Evolutionary conservation across 768 basidiomycete species (phyloP), one percentile per base, ranked within the genome.

Genomic region (Hypsizygus marmoreus): DNA sequence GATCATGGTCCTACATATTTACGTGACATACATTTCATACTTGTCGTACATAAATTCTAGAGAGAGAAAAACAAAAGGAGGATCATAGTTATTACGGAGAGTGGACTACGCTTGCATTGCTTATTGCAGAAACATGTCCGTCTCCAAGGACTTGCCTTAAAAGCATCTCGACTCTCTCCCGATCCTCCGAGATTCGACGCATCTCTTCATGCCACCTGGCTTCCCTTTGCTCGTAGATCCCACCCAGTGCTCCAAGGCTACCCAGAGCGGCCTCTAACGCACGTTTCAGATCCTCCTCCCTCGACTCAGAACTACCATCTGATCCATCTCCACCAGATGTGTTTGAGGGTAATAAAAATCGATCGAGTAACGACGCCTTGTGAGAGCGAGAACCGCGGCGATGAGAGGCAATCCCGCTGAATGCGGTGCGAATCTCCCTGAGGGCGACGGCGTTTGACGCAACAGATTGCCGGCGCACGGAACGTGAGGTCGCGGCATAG

Each of bases 171-270:
- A 90, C 80, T 13, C 73, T 65, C 56, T 86, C 84, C 11, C 86
- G 71, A 45, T 91, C 89, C 22, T 84, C 81, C 37, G 73, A 69
- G 45, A 87, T 72, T 46, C 78, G 70, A 19, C 73, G 63, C 76
- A 89, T 82, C 66, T 88, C 88, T 12, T 87, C 84, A 29, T 73
- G 64, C 81, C 86, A 87, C 31, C 88, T 70, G 37, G 75, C 73
- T 59, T 86, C 86, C 13, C 87, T 70, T 51, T 84, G 75, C 16
- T 83, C 84, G 43, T 87, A 89, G 25, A 91, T 81, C 25, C 68
- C 63, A 25, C 81, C 76, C 41, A 91, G 68, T 13, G 76, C 71
- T 20, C 77, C 75, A 17, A 90, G 72, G 54, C 86, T 87, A 1
- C 79, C 81, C 38, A 90, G 53, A 2, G 88, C 81, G 1, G 82